A percentile compares a stretch with the other conserved stretches of the same genome.
Evolutionary conservation across 108 stramenopile species (phyloP).

Genomic region (Skeletonema menzelii): DNA sequence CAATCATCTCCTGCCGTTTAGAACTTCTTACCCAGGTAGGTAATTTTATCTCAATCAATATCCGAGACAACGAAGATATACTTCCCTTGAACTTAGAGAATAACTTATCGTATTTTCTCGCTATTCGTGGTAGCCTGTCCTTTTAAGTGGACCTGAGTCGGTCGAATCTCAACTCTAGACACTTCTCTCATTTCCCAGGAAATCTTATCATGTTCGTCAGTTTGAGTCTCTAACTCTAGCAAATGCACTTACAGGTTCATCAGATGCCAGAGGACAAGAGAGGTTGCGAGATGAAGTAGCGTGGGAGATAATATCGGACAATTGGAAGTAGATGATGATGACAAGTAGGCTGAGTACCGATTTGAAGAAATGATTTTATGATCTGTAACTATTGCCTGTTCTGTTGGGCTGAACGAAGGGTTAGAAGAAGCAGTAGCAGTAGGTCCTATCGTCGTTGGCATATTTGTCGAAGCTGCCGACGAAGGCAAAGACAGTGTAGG

Average conservation of each 20-base stretch:
- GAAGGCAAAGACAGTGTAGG: no score
- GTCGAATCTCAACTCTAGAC: neutral
- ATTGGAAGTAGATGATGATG: neutral
- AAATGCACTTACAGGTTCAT: neutral
- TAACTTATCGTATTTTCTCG: conserved; percentile 4
- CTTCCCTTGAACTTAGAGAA: neutral
- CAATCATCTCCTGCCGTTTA: no score
- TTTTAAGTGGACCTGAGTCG: neutral
- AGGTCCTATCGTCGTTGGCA: neutral
- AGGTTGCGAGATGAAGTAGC: neutral
- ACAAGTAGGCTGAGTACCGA: neutral
- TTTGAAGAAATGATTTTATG: neutral
- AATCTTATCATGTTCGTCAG: neutral
- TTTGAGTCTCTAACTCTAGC: neutral
- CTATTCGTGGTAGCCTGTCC: conserved; percentile 2
- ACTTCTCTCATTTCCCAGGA: neutral
- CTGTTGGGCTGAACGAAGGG: neutral
- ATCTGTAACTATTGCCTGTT: neutral
- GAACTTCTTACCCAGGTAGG: conserved; percentile 17
- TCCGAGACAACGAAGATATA: conserved; percentile 23
- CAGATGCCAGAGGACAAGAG: neutral
- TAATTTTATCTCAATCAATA: conserved; percentile 19
- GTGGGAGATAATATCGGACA: neutral
- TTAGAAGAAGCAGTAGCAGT: neutral
- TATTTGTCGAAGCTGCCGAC: no score